Evolutionary conservation across 805 yeast genomes (phyloP), one percentile per base, ranked within the genome.

Genomic region (Candida sanyiensis): DNA sequence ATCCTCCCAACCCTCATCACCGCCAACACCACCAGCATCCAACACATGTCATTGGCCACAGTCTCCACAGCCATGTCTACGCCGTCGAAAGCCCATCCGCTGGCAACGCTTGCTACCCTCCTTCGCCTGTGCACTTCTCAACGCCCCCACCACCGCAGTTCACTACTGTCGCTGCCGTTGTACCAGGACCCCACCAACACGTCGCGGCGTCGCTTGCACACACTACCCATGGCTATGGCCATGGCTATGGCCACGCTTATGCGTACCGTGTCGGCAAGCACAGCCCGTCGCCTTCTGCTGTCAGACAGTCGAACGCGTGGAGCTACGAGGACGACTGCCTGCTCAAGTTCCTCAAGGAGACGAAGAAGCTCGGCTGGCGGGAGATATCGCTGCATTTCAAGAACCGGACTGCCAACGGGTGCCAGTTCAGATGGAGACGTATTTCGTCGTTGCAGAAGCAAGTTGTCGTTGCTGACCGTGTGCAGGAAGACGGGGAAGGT

Each of bases 341-440:
- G 13, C 59, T 80, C 39, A 64, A 83, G 35, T 75, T 74, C 47
- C 63, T 81, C 49, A 81, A 81, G 57, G 88, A 82, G 50, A 75
- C 70, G 44, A 76, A 73, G 52, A 79, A 77, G 53, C 63, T 80
- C 39, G 88, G 88, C 2, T 81, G 89, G 89, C 70, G 83, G 57
- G 88, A 82, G 46, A 80, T 81, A 41, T 77, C 85, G 3, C 59
- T 73, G 21, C 77, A 78, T 48, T 81, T 81, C 59, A 71, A 74
- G 33, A 77, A 75, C 54, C 62, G 89, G 48, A 81, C 88, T 7
- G 81, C 87, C 26, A 81, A 80, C 55, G 86, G 86, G 3, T 80
- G 87, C 53, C 86, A 80, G 56, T 80, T 80, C 56, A 69, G 89
- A 48, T 81, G 88, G 88, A 68, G 89, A 52, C 61, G 89, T 43